Evolutionary conservation across 495 filamentous ascomycete species (phyloP), one percentile per base, ranked within the genome.

Genomic region (Friedmanniomyces endolithicus): DNA sequence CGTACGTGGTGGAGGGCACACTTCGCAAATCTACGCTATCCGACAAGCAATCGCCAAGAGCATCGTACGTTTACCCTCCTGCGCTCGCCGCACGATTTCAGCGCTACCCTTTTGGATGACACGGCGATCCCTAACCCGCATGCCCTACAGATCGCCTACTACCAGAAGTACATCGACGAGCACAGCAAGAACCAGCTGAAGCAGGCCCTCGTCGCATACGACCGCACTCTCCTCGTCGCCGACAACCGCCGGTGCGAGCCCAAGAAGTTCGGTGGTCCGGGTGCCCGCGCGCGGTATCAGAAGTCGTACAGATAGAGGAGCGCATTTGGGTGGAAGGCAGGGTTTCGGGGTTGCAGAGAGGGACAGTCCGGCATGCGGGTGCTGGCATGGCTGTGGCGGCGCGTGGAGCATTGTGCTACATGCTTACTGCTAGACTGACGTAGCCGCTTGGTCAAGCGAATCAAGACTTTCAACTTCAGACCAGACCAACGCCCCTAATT

Each of bases 121-220:
- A 3, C 46, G 29, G 49, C 17, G 31, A 31, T 35, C 16, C 34
- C 51, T 64, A 53, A 59, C 40, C 27, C 9, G 0, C 1, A 11
- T 34, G 16, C 3, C 14, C 46, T 19, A 46, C 50, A 69, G 66
- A 63, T 98, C 68, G 90, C 92, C 73, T 98, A 97, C 85, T 97
- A 95, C 85, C 92, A 96, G 82, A 98, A 98, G 79, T 98, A 83
- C 77, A 87, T 98, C 73, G 92, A 98, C 70, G 92, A 98, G 84
- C 88, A 97, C 83, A 84, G 85, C 77, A 98, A 98, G 87, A 98
- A 96, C 83, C 78, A 85, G 75, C 79, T 98, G 65, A 98, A 98
- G 87, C 83, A 88, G 72, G 85, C 86, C 59, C 80, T 97, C 58
- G 84, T 86, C 67, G 80, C 86, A 71, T 98, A 94, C 80, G 92